Percentiles rank a stretch among this genome's conserved stretches.
Conservation (phyloP, 2,329 filamentous ascomycete species). For the Diaporthe nobilis region DNA sequence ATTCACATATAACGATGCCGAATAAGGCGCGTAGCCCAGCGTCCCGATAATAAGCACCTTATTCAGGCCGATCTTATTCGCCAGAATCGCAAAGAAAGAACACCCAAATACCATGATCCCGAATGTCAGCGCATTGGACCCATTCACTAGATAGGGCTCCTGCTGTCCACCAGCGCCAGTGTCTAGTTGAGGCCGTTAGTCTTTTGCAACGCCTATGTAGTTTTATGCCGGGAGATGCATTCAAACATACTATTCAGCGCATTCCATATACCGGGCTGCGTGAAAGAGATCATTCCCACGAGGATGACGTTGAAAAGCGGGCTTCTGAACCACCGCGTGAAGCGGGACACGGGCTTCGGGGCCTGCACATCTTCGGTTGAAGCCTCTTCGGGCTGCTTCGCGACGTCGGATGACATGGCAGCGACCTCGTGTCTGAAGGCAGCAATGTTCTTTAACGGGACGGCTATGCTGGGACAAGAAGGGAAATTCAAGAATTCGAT, state of each 20-base stretch:
- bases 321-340: conserved; percentile 57
- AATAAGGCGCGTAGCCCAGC: conserved; percentile 59
- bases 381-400: conserved; percentile 20
- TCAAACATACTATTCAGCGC: conserved; percentile 55
- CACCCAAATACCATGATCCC: conserved; percentile 63
- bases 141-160: conserved; percentile 56
- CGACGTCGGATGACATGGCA: conserved; percentile 1
- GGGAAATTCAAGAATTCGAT: background rate
- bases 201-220: background rate
- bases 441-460: background rate
- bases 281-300: conserved; percentile 60
- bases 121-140: conserved; percentile 58
- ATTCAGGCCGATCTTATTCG: conserved; percentile 58
- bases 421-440: background rate
- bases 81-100: conserved; percentile 56
- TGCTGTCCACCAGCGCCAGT: conserved; percentile 54
- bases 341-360: conserved; percentile 46
- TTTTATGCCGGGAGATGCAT: background rate
- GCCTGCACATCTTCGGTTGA: background rate
- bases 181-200: conserved; percentile 37
- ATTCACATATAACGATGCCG: conserved; percentile 59
- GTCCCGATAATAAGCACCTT: conserved; percentile 58
- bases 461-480: no score
- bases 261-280: conserved; percentile 63
- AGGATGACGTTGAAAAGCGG: conserved; percentile 62